A percentile compares a stretch with the other conserved stretches of the same genome.
These are phyloP conservation scores for Naganishia kalamii DNA, from an alignment of 768 basidiomycete genomes.

Conservation along the genomic window DNA sequence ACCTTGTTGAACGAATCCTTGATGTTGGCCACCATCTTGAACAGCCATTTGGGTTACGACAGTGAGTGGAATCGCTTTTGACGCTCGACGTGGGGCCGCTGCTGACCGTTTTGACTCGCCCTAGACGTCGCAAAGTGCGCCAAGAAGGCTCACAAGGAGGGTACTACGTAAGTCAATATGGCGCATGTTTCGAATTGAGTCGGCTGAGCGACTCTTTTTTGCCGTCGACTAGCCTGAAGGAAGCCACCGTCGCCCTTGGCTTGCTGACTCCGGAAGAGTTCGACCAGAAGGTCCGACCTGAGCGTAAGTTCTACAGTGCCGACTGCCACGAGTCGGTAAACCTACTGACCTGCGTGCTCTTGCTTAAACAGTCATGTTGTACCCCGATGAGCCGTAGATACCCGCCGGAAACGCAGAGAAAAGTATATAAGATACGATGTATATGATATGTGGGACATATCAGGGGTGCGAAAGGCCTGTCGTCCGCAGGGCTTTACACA, in stretches of 20 bases:
- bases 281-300: slow-evolving; percentile 66
- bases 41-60: slow-evolving; percentile 93
- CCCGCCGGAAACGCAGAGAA: background rate
- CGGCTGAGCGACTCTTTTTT: background rate
- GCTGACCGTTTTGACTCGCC: background rate
- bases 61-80: slow-evolving; percentile 55
- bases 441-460: background rate
- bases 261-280: slow-evolving; percentile 85
- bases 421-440: slow-evolving; percentile 7
- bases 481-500: background rate
- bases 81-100: background rate
- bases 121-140: slow-evolving; percentile 95
- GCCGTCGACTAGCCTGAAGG: slow-evolving; percentile 56
- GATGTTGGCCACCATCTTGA: slow-evolving; percentile 96
- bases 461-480: background rate
- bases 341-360: background rate
- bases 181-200: background rate
- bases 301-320: slow-evolving; percentile 40
- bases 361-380: slow-evolving; percentile 40
- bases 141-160: slow-evolving; percentile 99
- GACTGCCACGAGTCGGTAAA: background rate
- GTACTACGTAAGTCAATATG: slow-evolving; percentile 60
- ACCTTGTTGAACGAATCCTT: slow-evolving; percentile 85
- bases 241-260: slow-evolving; percentile 81
- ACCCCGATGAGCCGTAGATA: slow-evolving; percentile 41